These are phyloP conservation scores for Trichoderma semiorbis DNA, from an alignment of 2,329 filamentous ascomycete species.

Conservation along the genomic window DNA sequence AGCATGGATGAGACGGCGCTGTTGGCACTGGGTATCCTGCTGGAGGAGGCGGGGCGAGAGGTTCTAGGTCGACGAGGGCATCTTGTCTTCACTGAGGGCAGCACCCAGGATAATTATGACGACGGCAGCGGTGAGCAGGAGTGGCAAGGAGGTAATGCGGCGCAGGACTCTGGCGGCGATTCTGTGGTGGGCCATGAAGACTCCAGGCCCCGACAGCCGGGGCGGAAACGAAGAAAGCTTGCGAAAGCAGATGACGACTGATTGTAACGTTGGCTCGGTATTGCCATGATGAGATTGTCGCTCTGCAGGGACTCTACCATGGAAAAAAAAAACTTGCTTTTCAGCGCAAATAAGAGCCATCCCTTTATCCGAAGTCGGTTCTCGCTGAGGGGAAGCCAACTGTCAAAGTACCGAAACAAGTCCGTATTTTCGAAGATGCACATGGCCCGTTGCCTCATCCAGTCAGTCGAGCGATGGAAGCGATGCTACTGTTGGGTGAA, in stretches of 20 bases:
- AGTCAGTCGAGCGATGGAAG: background rate
- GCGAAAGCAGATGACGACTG: slow-evolving; percentile 15
- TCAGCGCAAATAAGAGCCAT: background rate
- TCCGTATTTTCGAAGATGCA: background rate
- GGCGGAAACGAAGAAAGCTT: slow-evolving; percentile 35
- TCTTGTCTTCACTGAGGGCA: slow-evolving; percentile 58
- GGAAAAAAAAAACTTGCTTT: background rate
- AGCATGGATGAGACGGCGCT: slow-evolving; percentile 78
- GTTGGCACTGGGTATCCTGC: slow-evolving; percentile 68
- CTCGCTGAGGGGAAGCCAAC: background rate
- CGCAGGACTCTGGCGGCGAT: slow-evolving; percentile 1
- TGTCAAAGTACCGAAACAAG: background rate
- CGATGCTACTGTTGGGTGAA: background rate
- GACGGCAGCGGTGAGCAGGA: background rate
- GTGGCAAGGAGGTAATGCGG: background rate
- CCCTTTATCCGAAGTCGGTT: background rate
- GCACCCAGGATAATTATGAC: background rate
- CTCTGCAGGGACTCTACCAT: background rate
- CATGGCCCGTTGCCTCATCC: background rate
- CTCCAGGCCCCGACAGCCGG: slow-evolving; percentile 21
- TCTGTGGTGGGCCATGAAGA: slow-evolving; percentile 26
- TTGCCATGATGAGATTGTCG: background rate
- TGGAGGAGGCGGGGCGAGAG: slow-evolving; percentile 66
- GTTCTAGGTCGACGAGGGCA: slow-evolving; percentile 63
- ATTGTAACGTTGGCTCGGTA: background rate